Conservation (phyloP, 345 rosid species). For the Eutrema yunnanense region DNA sequence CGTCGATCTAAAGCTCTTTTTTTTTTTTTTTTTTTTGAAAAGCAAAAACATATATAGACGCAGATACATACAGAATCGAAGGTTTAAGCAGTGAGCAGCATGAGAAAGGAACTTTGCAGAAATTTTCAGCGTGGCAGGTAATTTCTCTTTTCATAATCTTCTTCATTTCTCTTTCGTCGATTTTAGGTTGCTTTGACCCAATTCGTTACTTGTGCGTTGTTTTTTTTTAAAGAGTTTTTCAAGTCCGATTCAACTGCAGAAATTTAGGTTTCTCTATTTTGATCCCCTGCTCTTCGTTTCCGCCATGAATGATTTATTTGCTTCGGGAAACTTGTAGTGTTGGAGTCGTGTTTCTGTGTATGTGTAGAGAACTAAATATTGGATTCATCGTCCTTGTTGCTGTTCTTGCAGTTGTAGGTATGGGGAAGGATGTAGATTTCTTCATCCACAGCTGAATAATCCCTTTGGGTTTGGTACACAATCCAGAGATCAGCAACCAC, state of each 20-base stretch:
- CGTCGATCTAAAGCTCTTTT: conserved; percentile 16
- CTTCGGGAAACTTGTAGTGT: background rate
- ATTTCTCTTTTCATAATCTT: background rate
- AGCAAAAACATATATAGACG: background rate
- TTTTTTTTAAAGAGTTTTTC: background rate
- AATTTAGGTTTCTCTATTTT: background rate
- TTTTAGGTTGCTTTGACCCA: background rate
- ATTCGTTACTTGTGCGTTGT: background rate
- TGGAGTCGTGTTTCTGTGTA: background rate
- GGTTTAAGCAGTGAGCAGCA: conserved; percentile 14
- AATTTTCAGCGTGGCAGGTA: conserved; percentile 84
- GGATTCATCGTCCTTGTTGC: conserved; percentile 10
- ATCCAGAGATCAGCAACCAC: conserved; percentile 21
- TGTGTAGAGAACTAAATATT: background rate
- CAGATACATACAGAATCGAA: background rate
- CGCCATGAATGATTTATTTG: background rate
- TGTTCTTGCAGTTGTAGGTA: conserved; percentile 62
- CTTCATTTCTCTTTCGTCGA: background rate
- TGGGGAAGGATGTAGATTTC: conserved; percentile 65
- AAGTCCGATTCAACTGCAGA: background rate
- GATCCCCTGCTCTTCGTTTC: background rate
- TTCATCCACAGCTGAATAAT: conserved; percentile 46
- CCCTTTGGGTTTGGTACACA: conserved; percentile 55
- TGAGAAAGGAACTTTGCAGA: conserved; percentile 58
- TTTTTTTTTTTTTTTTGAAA: background rate